phyloP scores from a whole-genome alignment of 208 protist species.

The Tetramitus jugosus region DNA sequence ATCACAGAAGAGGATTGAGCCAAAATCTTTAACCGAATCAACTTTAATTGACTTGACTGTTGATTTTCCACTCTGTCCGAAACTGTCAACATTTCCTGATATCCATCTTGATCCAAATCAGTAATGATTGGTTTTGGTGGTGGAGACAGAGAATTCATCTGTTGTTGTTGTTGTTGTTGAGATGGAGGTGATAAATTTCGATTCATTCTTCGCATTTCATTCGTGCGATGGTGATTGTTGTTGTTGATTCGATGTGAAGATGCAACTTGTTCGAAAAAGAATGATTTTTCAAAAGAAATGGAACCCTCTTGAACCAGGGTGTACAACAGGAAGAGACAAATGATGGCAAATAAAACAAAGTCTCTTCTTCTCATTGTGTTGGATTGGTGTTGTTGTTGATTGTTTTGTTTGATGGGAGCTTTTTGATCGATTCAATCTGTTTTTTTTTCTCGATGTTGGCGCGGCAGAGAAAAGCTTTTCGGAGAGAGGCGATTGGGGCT shows the following conservation, averaged over 20 bases:
- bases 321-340: background rate
- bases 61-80: background rate
- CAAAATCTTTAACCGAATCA: background rate
- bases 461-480: too few relatives aligned
- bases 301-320: slow-evolving; percentile 10
- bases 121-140: slow-evolving; percentile 31
- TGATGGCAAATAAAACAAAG: background rate
- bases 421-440: too few relatives aligned
- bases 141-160: background rate
- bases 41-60: background rate
- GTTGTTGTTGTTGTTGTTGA: background rate
- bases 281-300: background rate
- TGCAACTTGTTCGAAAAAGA: background rate
- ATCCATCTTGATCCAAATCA: slow-evolving; percentile 34
- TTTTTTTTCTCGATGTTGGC: too few relatives aligned
- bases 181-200: too few relatives aligned
- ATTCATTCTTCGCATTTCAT: too few relatives aligned
- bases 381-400: too few relatives aligned
- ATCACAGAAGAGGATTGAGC: too few relatives aligned
- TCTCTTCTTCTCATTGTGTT: slow-evolving; percentile 13
- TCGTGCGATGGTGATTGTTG: too few relatives aligned
- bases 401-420: too few relatives aligned
- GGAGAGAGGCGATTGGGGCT: too few relatives aligned
- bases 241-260: too few relatives aligned
- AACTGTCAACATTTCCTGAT: background rate